Evolutionary conservation across 2,329 filamentous ascomycete genomes (phyloP), one percentile per base, ranked within the genome.

Genomic region (Phialophora chinensis): DNA sequence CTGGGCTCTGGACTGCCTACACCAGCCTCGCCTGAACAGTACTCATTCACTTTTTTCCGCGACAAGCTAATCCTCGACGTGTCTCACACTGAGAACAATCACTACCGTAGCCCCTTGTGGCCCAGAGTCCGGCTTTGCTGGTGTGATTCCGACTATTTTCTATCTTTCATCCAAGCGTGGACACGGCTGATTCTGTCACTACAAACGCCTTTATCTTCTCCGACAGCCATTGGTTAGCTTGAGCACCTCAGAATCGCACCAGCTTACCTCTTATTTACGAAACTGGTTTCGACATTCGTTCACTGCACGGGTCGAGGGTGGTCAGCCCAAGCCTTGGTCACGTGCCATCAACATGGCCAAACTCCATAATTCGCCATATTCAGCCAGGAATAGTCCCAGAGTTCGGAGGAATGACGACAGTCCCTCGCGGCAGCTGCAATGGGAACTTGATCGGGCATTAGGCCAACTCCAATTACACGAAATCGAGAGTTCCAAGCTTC

Each of bases 391-490:
- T 42, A 69, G 67, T 38, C 65, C 67, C 14, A 50, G 67, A 33
- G 42, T 8, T 20, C 57, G 68, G 6, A 58, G 68, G 23, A 63
- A 54, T 44, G 68, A 71, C 31, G 70, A 72, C 58, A 72, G 69
- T 47, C 69, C 70, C 8, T 72, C 67, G 27, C 66, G 66, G 42
- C 68, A 72, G 62, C 55, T 72, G 23, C 66, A 69, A 38, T 63
- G 74, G 7, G 80, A 82, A 33, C 74, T 82, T 1, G 74, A 77
- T 12, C 73, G 72, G 20, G 78, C 80, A 20, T 74, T 82, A 11
- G 76, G 80, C 63, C 75, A 79, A 55, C 75, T 81, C 17, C 76
- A 75, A 20, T 62, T 82, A 29, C 79, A 81, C 66, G 78, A 79
- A 59, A 69, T 71, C 12, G 80, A 82, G 53, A 71, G 80, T n/a